Percentiles rank a stretch among this genome's conserved stretches.
These are phyloP conservation scores for Suhomyces panamericanus DNA, from an alignment of 1,139 yeast genomes.

Conservation along the genomic window DNA sequence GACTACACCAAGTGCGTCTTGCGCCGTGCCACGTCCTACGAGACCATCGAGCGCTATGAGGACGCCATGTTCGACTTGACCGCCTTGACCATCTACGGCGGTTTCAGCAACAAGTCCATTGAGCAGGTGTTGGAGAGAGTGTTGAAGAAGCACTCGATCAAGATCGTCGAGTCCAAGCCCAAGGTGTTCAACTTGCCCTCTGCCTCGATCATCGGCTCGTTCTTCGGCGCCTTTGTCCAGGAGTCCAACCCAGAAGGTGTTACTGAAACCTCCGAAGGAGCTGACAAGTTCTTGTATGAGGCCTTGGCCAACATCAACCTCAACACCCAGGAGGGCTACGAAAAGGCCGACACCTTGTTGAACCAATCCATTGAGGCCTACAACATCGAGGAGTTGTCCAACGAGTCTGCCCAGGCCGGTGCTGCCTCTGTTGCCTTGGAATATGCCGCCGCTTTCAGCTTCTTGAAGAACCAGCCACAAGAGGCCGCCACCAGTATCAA, in stretches of 20 bases:
- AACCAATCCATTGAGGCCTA: constrained; percentile 65
- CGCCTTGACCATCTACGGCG: constrained; percentile 74
- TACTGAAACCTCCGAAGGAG: constrained; percentile 48
- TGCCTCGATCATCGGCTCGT: constrained; percentile 80
- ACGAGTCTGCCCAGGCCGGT: constrained; percentile 52
- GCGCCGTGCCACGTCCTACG: constrained; percentile 82
- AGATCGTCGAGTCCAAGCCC: constrained; percentile 61
- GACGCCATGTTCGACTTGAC: constrained; percentile 94
- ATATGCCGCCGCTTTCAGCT: constrained; percentile 78
- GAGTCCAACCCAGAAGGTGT: constrained; percentile 51
- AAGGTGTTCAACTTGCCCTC: constrained; percentile 67
- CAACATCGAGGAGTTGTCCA: constrained; percentile 36
- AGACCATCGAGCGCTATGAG: constrained; percentile 69
- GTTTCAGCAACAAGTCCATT: constrained; percentile 73
- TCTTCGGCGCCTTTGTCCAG: constrained; percentile 71
- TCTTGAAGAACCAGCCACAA: constrained; percentile 73
- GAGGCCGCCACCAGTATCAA: constrained; percentile 59
- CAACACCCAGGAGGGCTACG: constrained; percentile 72
- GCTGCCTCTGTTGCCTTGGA: constrained; percentile 68
- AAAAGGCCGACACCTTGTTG: constrained; percentile 68
- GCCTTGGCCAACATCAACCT: constrained; percentile 65
- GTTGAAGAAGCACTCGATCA: constrained; percentile 71
- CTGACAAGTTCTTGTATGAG: constrained; percentile 64
- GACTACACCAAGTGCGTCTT: constrained; percentile 79
- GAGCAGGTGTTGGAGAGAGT: constrained; percentile 88